phyloP scores from a whole-genome alignment of 352 stramenopile species.

The Phytopythium ostracodes region DNA sequence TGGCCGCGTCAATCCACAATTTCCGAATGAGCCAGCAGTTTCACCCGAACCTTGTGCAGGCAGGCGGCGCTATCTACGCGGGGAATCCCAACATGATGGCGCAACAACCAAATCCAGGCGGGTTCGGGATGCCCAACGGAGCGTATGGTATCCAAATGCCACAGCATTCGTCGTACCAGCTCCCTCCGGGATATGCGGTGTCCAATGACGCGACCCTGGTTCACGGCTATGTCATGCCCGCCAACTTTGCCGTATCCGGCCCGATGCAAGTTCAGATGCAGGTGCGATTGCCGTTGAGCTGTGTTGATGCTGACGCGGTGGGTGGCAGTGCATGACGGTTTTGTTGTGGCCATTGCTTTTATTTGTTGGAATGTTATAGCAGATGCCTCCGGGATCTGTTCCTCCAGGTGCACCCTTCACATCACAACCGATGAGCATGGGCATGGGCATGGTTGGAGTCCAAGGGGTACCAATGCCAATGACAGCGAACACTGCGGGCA shows the following conservation, averaged over 20 bases:
- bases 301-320: too few relatives aligned
- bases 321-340: neutral
- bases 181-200: constrained; percentile 38
- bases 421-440: constrained; percentile 3
- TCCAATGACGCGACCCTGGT: constrained; percentile 36
- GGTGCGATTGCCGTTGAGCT: constrained; percentile 14
- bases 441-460: constrained; percentile 2
- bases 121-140: constrained; percentile 23
- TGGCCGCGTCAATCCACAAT: constrained; percentile 69
- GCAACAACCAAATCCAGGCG: constrained; percentile 7
- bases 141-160: neutral
- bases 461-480: constrained; percentile 3
- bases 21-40: constrained; percentile 70
- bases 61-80: constrained; percentile 17
- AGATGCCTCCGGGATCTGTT: constrained; percentile 27
- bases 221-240: constrained; percentile 49
- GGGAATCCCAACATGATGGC: constrained; percentile 24
- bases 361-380: too few relatives aligned
- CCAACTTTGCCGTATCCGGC: constrained; percentile 26
- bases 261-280: constrained; percentile 43
- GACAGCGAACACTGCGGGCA: neutral
- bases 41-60: constrained; percentile 23
- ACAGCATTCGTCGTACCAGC: constrained; percentile 31
- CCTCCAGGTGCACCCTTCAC: constrained; percentile 7
- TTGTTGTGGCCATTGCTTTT: too few relatives aligned